phyloP scores from a whole-genome alignment of 371 early-diverging fungal species.

The Caulochytrium protostelioides region DNA sequence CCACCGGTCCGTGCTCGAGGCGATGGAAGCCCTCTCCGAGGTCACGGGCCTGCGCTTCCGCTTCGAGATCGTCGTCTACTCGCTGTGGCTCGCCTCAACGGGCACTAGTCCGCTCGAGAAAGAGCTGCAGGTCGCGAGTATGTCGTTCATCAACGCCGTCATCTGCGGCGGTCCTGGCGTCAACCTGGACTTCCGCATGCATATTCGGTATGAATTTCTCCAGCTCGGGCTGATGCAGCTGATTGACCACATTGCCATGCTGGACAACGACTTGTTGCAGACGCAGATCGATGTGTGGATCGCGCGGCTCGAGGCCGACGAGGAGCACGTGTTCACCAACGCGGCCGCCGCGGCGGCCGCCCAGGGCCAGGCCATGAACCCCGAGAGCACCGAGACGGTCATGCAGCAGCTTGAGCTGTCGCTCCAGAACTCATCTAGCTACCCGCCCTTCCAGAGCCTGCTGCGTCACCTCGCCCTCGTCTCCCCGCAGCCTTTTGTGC shows the following conservation, averaged over 20 bases:
- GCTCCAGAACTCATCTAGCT: too few relatives aligned
- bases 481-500: too few relatives aligned
- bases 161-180: slow-evolving; percentile 24
- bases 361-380: background rate
- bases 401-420: too few relatives aligned
- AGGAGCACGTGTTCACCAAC: slow-evolving; percentile 10
- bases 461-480: too few relatives aligned
- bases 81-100: slow-evolving; percentile 17
- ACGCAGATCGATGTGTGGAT: slow-evolving; percentile 26
- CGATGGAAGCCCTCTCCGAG: slow-evolving; percentile 16
- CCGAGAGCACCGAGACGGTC: background rate
- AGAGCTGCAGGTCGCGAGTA: slow-evolving; percentile 21
- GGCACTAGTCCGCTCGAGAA: slow-evolving; percentile 15
- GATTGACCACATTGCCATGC: slow-evolving; percentile 15
- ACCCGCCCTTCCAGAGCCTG: too few relatives aligned
- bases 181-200: slow-evolving; percentile 24
- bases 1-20: slow-evolving; percentile 19
- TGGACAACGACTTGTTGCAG: slow-evolving; percentile 24
- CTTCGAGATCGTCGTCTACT: slow-evolving; percentile 20
- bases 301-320: slow-evolving; percentile 18
- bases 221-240: slow-evolving; percentile 17
- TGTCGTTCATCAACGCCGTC: slow-evolving; percentile 28
- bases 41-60: slow-evolving; percentile 11
- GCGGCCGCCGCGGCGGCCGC: slow-evolving; percentile 5
- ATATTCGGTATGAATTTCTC: slow-evolving; percentile 24